Base-by-base conservation (phyloP, 192 early-diverging fungal species). In the Coemansia sp. region DNA sequence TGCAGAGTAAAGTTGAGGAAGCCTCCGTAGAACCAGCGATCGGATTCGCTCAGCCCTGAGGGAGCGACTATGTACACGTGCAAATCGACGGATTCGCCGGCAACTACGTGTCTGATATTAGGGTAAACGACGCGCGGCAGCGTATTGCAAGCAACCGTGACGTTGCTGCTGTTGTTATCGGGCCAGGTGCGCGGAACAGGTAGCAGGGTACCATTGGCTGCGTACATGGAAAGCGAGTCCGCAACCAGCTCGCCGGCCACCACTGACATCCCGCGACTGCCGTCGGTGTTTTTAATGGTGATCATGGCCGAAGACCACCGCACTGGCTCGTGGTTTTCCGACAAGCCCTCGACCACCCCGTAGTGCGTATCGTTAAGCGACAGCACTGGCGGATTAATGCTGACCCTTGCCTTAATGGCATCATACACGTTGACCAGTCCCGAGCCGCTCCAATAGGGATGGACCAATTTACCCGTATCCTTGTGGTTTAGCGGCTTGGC, bases 401-500 rank as follows among this genome's bases (percentile, higher is more conserved):
- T 34, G 1, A 78, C 73, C 12, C 84, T 82, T 8, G 88, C 64
- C 8, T 40, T 71, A 48, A 93, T 48, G 4, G 94, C 86, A 28
- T 83, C 63, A 51, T 76, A 83, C 48, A 92, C 66, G 73, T 94
- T 86, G 29, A 96, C 78, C 29, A 95, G 76, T 18, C 95, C 95
- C 48, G 86, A 75, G 10, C 89, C 86, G 17, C 89, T 85, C 33
- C 30, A 48, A n/a, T 88, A 85, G 22, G 80, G 68, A 28, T 64
- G 58, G n/a, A 65, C 71, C 31, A 62, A 75, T 48, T 75, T 69
- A 48, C 63, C 67, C 0, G 76, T 75, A n/a, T 32, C n/a, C 7
- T 12, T 75, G 57, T 85, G 66, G 29, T 55, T 71, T 29, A 84
- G 76, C 0, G 76, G 69, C 14, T 86, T 87, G 32, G 79, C 85